Percentiles rank a stretch among this genome's conserved stretches.
Evolutionary conservation across 352 stramenopile species (phyloP).

Genomic region (Phytopythium mirpurense): DNA sequence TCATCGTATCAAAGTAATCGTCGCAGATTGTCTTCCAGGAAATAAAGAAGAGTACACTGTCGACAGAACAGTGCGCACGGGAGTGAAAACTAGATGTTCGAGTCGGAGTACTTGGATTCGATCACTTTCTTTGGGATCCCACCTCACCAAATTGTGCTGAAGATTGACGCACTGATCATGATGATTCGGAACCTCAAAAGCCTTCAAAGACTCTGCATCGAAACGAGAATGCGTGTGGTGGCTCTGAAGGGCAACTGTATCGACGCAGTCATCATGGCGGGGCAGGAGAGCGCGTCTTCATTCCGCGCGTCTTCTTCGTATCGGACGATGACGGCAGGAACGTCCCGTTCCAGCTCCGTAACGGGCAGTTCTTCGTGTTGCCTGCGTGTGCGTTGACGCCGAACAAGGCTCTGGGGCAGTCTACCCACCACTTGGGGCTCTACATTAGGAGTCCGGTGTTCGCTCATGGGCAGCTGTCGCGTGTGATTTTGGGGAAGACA

Average conservation of each 20-base stretch:
- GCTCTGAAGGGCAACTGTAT: slow-evolving; percentile 5
- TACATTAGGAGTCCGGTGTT: slow-evolving; percentile 14
- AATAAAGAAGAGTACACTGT: neutral
- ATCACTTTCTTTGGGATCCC: neutral
- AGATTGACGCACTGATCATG: slow-evolving; percentile 7
- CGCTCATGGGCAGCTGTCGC: slow-evolving; percentile 14
- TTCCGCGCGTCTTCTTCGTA: slow-evolving; percentile 14
- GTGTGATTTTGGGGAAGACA: slow-evolving; percentile 5
- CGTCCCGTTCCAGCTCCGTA: slow-evolving; percentile 15
- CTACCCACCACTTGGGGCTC: slow-evolving; percentile 8
- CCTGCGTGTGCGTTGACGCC: slow-evolving; percentile 13
- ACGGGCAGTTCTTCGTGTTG: slow-evolving; percentile 10
- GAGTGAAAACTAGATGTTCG: neutral
- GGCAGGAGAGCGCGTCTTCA: slow-evolving; percentile 8
- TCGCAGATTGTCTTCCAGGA: neutral
- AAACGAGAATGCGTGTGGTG: slow-evolving; percentile 7
- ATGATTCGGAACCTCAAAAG: slow-evolving; percentile 13
- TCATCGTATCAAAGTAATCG: neutral
- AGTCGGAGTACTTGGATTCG: neutral
- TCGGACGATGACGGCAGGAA: slow-evolving; percentile 11
- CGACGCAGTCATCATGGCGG: slow-evolving; percentile 15
- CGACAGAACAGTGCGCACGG: neutral
- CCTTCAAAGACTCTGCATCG: slow-evolving; percentile 7
- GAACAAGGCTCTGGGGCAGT: slow-evolving; percentile 17
- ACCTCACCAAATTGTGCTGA: neutral